A percentile compares a stretch with the other conserved stretches of the same genome.
These are phyloP conservation scores for Jackrogersella multiformis DNA, from an alignment of 495 filamentous ascomycete genomes.

Conservation along the genomic window DNA sequence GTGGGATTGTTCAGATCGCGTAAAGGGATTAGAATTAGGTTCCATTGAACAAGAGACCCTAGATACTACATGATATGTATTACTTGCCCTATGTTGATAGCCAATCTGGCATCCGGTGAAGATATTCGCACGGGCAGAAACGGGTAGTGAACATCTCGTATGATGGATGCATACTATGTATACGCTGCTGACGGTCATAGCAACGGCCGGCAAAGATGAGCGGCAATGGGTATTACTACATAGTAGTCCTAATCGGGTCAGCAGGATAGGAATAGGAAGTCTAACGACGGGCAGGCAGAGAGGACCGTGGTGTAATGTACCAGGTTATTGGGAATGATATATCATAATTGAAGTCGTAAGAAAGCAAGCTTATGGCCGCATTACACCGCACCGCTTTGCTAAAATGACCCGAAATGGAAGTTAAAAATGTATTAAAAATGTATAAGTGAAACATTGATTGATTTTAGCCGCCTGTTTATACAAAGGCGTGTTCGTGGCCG, in stretches of 20 bases:
- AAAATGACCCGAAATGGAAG: slow-evolving; percentile 16
- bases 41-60: slow-evolving; percentile 18
- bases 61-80: slow-evolving; percentile 8
- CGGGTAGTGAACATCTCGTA: slow-evolving; percentile 12
- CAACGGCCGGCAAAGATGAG: slow-evolving; percentile 12
- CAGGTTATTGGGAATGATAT: slow-evolving; percentile 40
- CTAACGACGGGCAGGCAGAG: background rate
- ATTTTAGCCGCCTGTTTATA: background rate
- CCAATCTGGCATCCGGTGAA: background rate
- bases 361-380: slow-evolving; percentile 1
- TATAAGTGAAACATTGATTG: slow-evolving; percentile 2
- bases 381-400: slow-evolving; percentile 23
- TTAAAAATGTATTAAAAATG: background rate
- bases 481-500: too few relatives aligned
- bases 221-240: slow-evolving; percentile 13
- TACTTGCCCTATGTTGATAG: slow-evolving; percentile 11
- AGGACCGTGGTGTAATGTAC: slow-evolving; percentile 16
- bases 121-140: background rate
- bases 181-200: slow-evolving; percentile 22
- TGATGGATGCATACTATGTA: slow-evolving; percentile 7
- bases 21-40: slow-evolving; percentile 14
- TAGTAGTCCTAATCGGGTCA: slow-evolving; percentile 11
- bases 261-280: background rate
- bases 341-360: slow-evolving; percentile 22
- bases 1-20: slow-evolving; percentile 33